These are phyloP conservation scores for Anthostomella pinea DNA, from an alignment of 2,329 filamentous ascomycete species.

Conservation along the genomic window DNA sequence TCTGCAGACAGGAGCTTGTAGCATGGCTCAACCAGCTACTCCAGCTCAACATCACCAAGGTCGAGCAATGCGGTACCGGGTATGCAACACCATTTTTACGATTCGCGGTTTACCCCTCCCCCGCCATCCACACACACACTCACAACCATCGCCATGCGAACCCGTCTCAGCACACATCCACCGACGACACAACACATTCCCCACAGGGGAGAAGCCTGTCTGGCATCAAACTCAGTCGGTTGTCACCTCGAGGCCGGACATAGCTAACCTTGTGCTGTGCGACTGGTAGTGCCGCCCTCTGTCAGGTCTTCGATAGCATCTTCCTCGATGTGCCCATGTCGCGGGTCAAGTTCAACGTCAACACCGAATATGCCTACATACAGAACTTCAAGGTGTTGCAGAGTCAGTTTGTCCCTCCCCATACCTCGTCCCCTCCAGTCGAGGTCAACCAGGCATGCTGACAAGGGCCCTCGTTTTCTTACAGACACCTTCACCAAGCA, in stretches of 20 bases:
- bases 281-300: slow-evolving; percentile 87
- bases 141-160: too few relatives aligned
- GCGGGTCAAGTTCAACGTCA: slow-evolving; percentile 97
- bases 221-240: too few relatives aligned
- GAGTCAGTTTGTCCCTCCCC: slow-evolving; percentile 57
- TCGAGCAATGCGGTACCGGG: slow-evolving; percentile 99
- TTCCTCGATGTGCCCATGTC: slow-evolving; percentile 94
- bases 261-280: slow-evolving; percentile 24
- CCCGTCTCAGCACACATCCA: too few relatives aligned
- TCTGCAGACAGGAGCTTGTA: slow-evolving; percentile 83
- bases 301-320: slow-evolving; percentile 98
- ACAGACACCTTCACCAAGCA: slow-evolving; percentile 82
- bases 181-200: too few relatives aligned
- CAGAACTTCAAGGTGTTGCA: slow-evolving; percentile 98
- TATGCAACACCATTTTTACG: slow-evolving; percentile 53
- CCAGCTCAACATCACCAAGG: slow-evolving; percentile 96
- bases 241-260: too few relatives aligned
- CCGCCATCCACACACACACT: slow-evolving; percentile 19
- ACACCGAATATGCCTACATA: slow-evolving; percentile 93
- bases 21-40: slow-evolving; percentile 97
- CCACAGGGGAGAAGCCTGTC: too few relatives aligned
- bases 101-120: slow-evolving; percentile 34
- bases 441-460: slow-evolving; percentile 4
- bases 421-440: slow-evolving; percentile 1
- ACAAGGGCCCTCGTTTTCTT: slow-evolving; percentile 3